A percentile compares a stretch with the other conserved stretches of the same genome.
These are phyloP conservation scores for Penicillium thymicola DNA, from an alignment of 2,329 filamentous ascomycete species.

Conservation along the genomic window DNA sequence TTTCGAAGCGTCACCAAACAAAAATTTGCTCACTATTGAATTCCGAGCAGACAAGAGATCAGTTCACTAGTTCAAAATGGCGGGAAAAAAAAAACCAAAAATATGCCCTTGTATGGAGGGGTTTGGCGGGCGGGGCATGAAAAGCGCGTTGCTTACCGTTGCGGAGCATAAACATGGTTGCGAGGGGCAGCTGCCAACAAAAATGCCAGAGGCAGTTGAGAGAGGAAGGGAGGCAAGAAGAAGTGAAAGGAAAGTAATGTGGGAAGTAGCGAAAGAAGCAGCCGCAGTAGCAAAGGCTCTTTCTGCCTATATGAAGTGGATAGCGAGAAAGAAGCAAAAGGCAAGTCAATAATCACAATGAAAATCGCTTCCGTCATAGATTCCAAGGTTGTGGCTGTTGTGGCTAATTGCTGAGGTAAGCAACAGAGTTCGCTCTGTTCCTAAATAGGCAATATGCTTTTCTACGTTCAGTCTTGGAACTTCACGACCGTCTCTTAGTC, in stretches of 20 bases:
- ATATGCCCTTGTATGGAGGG: slow-evolving; percentile 20
- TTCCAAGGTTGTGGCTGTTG: slow-evolving; percentile 6
- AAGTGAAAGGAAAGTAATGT: slow-evolving; percentile 2
- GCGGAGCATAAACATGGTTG: slow-evolving; percentile 56
- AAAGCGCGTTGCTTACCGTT: slow-evolving; percentile 47
- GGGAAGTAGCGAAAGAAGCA: slow-evolving; percentile 1
- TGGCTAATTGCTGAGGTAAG: slow-evolving; percentile 4
- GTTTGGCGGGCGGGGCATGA: slow-evolving; percentile 25
- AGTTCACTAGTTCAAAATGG: not conserved
- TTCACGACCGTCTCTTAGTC: not conserved
- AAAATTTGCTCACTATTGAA: slow-evolving; percentile 75
- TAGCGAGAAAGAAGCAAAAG: not conserved
- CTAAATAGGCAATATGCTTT: not conserved
- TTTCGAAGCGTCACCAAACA: slow-evolving; percentile 85
- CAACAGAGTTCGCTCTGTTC: not conserved
- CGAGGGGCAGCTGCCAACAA: slow-evolving; percentile 26
- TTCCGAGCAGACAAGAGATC: not conserved
- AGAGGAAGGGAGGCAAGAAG: not conserved
- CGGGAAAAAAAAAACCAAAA: not conserved
- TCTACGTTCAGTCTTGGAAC: not conserved
- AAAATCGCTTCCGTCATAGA: slow-evolving; percentile 21
- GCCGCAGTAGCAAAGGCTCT: not conserved
- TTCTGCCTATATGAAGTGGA: slow-evolving; percentile 1
- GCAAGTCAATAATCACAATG: slow-evolving; percentile 9
- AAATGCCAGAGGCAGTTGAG: not conserved